Evolutionary conservation across 371 early-diverging fungal genomes (phyloP), one percentile per base, ranked within the genome.

Genomic region (Actinomortierella ambigua): DNA sequence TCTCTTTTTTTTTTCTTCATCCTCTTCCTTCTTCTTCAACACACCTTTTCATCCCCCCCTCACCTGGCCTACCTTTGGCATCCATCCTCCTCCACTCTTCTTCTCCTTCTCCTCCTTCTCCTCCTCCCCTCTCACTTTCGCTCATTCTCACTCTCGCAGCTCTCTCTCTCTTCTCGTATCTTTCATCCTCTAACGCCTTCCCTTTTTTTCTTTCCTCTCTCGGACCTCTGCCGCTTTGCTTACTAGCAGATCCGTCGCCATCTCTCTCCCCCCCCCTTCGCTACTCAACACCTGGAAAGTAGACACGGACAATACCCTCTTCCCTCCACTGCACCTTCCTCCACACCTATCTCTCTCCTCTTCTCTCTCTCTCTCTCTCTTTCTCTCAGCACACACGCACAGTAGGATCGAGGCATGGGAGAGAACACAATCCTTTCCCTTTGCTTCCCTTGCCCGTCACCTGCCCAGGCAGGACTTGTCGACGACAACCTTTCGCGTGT

Each of bases 361-460:
- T 41, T 41, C 41, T 44, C 44, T 44, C 34, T 28, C 34, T 34
- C 29, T 57, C 50, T 48, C 22, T 26, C 8, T 23, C 42, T 24
- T 14, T 53, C 34, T 43, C 27, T 11, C 51, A 42, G 18, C 24
- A 46, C 41, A 23, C 43, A 23, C 54, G 22, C 42, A 54, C 54
- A 40, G 22, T 26, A 18, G 41, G 11, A 13, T 50, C 50, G 59
- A 44, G 62, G 48, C 50, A 71, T 71, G 71, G 66, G 61, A 43
- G 71, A 61, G 49, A 65, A 61, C 52, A 65, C 66, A 51, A 71
- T 65, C 66, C 66, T 71, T 34, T 71, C 71, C 52, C 53, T 71
- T 50, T 62, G 65, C 66, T 71, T 71, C 52, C 57, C 65, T 6
- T 46, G 60, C 53, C 65, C 71, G 22, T 48, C 58, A 47, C 55